Evolutionary conservation across 2,329 filamentous ascomycete species (phyloP).

Genomic region (Metarhizium album): DNA sequence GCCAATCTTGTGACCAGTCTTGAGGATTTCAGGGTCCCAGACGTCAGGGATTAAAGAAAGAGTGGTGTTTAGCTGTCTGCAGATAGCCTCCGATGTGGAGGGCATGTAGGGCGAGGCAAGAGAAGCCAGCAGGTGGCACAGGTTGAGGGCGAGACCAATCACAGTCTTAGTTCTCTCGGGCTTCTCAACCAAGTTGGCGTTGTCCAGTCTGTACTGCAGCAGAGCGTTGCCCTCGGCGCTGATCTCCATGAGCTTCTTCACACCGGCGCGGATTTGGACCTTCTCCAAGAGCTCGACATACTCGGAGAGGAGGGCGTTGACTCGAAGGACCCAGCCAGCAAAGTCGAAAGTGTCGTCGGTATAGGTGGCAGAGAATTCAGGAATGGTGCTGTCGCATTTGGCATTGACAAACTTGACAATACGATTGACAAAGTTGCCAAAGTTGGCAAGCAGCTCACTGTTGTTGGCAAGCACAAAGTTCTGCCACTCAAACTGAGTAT

Average conservation of each 20-base stretch:
- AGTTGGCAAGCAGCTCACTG: slow-evolving; percentile 69
- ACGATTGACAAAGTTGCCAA: slow-evolving; percentile 66
- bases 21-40: slow-evolving; percentile 52
- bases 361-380: slow-evolving; percentile 46
- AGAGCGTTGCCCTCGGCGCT: slow-evolving; percentile 45
- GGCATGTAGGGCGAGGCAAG: slow-evolving; percentile 80
- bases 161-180: slow-evolving; percentile 44
- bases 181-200: slow-evolving; percentile 42
- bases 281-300: slow-evolving; percentile 60
- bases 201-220: slow-evolving; percentile 43
- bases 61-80: slow-evolving; percentile 56
- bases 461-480: slow-evolving; percentile 80
- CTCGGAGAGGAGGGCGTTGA: slow-evolving; percentile 51
- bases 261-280: slow-evolving; percentile 58
- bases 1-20: slow-evolving; percentile 70
- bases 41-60: slow-evolving; percentile 43
- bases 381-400: slow-evolving; percentile 61
- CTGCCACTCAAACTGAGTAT: slow-evolving; percentile 84
- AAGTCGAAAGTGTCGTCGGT: slow-evolving; percentile 42
- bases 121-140: slow-evolving; percentile 70
- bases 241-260: slow-evolving; percentile 55
- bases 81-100: slow-evolving; percentile 62
- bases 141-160: slow-evolving; percentile 74
- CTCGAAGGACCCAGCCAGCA: slow-evolving; percentile 11
- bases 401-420: slow-evolving; percentile 67